Evolutionary conservation across 1,284 basidiomycete genomes (phyloP).

Genomic region (Farysia itapuensis): DNA sequence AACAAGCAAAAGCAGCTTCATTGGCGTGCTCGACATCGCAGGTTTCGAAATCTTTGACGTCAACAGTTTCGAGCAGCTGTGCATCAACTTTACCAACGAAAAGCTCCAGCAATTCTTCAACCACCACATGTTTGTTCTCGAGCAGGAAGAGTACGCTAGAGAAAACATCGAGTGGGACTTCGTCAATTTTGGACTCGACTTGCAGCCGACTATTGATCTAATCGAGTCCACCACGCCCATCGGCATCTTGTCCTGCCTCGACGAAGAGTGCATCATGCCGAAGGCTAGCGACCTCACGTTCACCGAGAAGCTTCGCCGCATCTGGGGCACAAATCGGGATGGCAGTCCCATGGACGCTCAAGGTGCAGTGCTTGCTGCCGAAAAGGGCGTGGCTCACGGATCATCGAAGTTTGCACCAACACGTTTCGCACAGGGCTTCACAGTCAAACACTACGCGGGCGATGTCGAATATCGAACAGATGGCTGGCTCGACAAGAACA

Average conservation of each 20-base stretch:
- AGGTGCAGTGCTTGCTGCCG: conserved; percentile 39
- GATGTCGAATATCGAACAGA: conserved; percentile 94
- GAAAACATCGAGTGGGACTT: conserved; percentile 99
- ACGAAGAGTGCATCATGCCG: conserved; percentile 99
- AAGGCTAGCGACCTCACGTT: conserved; percentile 94
- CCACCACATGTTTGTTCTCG: conserved; percentile 99
- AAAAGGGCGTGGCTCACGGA: conserved; percentile 59
- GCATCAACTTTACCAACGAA: conserved; percentile 96
- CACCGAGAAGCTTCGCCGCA: conserved; percentile 75
- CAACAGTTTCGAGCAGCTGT: conserved; percentile 83
- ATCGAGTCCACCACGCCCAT: conserved; percentile 78
- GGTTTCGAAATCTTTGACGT: conserved; percentile 86
- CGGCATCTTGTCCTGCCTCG: conserved; percentile 88
- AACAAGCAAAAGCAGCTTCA: conserved; percentile 85
- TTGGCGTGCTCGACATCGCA: conserved; percentile 98
- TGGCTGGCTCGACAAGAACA: conserved; percentile 99
- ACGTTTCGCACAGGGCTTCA: conserved; percentile 88
- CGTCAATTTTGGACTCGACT: conserved; percentile 94
- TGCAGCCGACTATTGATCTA: conserved; percentile 97
- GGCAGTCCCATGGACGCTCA: conserved; percentile 40
- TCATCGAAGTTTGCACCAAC: conserved; percentile 77
- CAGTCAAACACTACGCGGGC: conserved; percentile 94
- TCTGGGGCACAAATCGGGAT: conserved; percentile 52
- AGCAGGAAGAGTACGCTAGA: conserved; percentile 97
- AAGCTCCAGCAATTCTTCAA: conserved; percentile 67